Evolutionary conservation across 129 eudicot species (phyloP).

Genomic region (Escallonia herrerae): DNA sequence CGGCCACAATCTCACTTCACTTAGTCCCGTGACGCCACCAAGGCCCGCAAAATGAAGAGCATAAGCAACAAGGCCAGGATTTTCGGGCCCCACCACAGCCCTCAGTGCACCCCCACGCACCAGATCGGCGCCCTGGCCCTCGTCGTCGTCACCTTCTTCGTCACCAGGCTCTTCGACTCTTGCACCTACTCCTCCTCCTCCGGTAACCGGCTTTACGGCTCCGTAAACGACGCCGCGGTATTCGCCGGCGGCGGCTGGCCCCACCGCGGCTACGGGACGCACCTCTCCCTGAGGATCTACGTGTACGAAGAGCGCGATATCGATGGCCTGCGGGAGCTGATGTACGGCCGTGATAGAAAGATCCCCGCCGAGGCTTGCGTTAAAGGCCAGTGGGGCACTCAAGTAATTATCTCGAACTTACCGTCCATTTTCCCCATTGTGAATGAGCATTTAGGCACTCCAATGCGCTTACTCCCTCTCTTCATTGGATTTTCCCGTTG

Average conservation of each 20-base stretch:
- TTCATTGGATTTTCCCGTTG: too few relatives aligned
- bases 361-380: conserved; percentile 55
- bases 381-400: conserved; percentile 85
- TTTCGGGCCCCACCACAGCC: conserved; percentile 22
- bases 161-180: conserved; percentile 62
- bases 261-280: conserved; percentile 40
- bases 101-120: conserved; percentile 65
- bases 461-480: too few relatives aligned
- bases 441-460: too few relatives aligned
- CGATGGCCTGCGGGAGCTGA: conserved; percentile 54
- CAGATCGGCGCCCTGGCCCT: conserved; percentile 79
- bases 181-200: conserved; percentile 7
- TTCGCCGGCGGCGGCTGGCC: conserved; percentile 43
- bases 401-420: conserved; percentile 25
- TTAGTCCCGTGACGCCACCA: too few relatives aligned
- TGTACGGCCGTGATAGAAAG: conserved; percentile 69
- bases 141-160: conserved; percentile 63
- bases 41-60: conserved; percentile 1
- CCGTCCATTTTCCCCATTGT: too few relatives aligned
- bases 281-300: conserved; percentile 62
- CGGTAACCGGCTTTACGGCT: not conserved
- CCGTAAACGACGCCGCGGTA: conserved; percentile 15
- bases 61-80: conserved; percentile 38
- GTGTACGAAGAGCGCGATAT: conserved; percentile 83
- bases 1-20: too few relatives aligned